phyloP scores from a whole-genome alignment of 2,329 filamentous ascomycete genomes.

The Cytospora schulzeri region DNA sequence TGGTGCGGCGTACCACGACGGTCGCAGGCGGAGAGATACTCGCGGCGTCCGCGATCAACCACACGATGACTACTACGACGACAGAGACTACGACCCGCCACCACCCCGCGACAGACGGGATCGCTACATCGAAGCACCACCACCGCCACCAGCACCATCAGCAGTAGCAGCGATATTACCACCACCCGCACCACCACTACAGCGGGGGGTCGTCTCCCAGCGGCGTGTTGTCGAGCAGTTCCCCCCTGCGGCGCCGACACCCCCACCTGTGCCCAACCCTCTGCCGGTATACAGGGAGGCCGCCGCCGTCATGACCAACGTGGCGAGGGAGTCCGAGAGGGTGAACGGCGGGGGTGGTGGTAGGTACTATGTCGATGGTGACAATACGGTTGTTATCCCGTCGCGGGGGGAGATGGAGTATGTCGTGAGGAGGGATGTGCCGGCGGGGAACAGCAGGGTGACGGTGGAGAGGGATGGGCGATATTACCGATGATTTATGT shows the following conservation, averaged over 20 bases:
- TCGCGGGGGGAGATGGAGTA: slow-evolving; percentile 16
- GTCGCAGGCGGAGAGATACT: slow-evolving; percentile 6
- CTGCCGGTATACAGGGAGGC: slow-evolving; percentile 17
- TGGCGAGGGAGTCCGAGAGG: neutral
- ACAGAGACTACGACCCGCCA: slow-evolving; percentile 11
- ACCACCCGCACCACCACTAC: neutral
- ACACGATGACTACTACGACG: slow-evolving; percentile 14
- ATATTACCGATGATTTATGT: slow-evolving; percentile 9
- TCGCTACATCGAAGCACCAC: slow-evolving; percentile 7
- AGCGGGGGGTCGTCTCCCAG: neutral
- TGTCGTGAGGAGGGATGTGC: slow-evolving; percentile 16
- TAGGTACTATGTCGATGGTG: slow-evolving; percentile 23
- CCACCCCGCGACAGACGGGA: slow-evolving; percentile 13
- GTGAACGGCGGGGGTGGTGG: too few relatives aligned
- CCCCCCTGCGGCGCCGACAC: neutral
- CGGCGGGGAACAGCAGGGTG: slow-evolving; percentile 17
- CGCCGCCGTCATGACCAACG: slow-evolving; percentile 7
- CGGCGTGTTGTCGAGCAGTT: slow-evolving; percentile 12
- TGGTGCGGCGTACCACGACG: slow-evolving; percentile 12
- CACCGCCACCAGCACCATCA: neutral
- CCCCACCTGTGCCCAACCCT: slow-evolving; percentile 8
- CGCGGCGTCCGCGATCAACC: neutral
- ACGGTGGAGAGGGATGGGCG: slow-evolving; percentile 15
- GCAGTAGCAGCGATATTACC: neutral
- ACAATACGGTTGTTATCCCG: slow-evolving; percentile 23